Evolutionary conservation across 2,329 filamentous ascomycete genomes (phyloP), one percentile per base, ranked within the genome.

Genomic region (Sclerotinia spermophila): DNA sequence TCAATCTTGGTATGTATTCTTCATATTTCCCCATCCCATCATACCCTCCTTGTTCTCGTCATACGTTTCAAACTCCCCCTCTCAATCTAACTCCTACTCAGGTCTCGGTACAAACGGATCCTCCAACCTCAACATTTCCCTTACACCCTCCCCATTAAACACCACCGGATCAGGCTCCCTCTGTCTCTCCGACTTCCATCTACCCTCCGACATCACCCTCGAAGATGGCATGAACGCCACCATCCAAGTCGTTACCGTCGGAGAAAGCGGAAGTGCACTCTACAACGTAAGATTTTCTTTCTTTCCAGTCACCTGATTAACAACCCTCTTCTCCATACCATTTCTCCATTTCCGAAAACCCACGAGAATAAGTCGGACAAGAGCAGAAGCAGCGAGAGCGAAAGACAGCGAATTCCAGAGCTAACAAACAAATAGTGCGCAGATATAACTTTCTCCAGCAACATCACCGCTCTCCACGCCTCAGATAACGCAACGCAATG

Each of bases 81-180:
- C 10, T 0, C 11, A 30, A 53, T 21, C 62, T 53, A 40, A 65
- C 19, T n/a, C 17, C 45, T 19, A 24, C 51, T 33, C 19, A 66
- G 71, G 69, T 4, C 64, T 53, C 68, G 71, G 69, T 19, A 66
- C 55, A 27, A 72, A 72, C 33, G 58, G 51, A 7, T 67, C 48
- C 13, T 72, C 66, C 61, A 73, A 73, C 48, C 60, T 73, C 38
- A 73, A 72, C 24, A 58, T 60, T 30, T 67, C 70, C 10, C 64
- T 73, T 8, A 67, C 59, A 1, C 35, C 59, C 19, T 35, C 55
- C 1, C 72, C 72, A 3, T 48, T 73, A 1, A 73, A 73, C 35
- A 48, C 69, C 38, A 73, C 72, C 1, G 72, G 72, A 15, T 42
- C 53, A 2, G 71, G 71, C 17, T 53, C 65, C 24, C 55, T 73